Conservation (phyloP, 345 rosid species). For the Pugionium cornutum region DNA sequence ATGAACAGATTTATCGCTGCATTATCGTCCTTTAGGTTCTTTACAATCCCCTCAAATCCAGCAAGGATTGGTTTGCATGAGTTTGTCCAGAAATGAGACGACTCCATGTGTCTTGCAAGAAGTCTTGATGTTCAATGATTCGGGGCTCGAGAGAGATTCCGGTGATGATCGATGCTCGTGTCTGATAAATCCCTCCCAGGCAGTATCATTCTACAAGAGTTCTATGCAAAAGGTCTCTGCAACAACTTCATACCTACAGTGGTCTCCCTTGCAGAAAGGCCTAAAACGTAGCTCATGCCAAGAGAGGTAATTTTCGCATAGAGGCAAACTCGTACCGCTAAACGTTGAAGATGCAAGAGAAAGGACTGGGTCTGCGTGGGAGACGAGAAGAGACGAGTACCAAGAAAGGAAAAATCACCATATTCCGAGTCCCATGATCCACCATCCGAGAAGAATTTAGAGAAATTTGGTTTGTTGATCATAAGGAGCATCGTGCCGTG, state of each 20-base stretch:
- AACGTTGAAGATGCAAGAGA: constrained; percentile 55
- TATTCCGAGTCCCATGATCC: constrained; percentile 79
- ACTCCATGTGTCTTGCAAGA: constrained; percentile 58
- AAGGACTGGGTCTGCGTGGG: constrained; percentile 62
- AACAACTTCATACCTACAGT: constrained; percentile 58
- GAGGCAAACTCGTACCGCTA: constrained; percentile 31
- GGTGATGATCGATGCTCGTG: constrained; percentile 45
- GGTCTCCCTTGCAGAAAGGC: constrained; percentile 48
- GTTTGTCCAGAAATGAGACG: constrained; percentile 58
- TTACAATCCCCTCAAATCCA: constrained; percentile 57
- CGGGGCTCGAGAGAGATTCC: constrained; percentile 53
- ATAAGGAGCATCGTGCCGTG: constrained; percentile 70
- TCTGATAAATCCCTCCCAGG: constrained; percentile 68
- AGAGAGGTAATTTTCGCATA: constrained; percentile 55
- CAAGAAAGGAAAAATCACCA: constrained; percentile 76
- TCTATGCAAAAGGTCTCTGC: constrained; percentile 54
- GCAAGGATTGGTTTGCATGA: constrained; percentile 37
- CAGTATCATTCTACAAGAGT: constrained; percentile 66
- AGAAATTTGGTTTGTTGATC: constrained; percentile 44
- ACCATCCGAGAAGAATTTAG: constrained; percentile 62
- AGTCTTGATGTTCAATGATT: constrained; percentile 48
- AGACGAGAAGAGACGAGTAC: constrained; percentile 60
- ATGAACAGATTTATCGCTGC: constrained; percentile 46
- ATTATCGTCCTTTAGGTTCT: constrained; percentile 43
- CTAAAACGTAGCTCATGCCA: constrained; percentile 63